Evolutionary conservation across 2,329 filamentous ascomycete genomes (phyloP).

Genomic region (Xylariales sp.): DNA sequence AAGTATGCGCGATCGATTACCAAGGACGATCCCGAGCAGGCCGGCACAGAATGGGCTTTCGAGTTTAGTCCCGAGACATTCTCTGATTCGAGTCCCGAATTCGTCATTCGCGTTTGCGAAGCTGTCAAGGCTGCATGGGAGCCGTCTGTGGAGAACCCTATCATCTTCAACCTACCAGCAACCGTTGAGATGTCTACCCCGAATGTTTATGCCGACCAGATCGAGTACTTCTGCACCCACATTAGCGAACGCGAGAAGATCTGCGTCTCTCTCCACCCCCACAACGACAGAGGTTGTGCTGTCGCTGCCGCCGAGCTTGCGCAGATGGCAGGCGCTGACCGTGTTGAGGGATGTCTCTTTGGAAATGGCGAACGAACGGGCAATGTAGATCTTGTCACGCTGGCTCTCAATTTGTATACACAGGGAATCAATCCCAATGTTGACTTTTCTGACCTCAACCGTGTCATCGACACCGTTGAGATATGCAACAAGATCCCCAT

Average conservation of each 20-base stretch:
- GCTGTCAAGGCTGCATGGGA: constrained; percentile 96
- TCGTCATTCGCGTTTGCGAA: constrained; percentile 84
- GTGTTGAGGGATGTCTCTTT: constrained; percentile 93
- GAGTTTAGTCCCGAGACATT: constrained; percentile 91
- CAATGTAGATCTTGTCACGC: constrained; percentile 93
- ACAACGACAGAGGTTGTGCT: constrained; percentile 91
- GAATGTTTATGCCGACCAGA: constrained; percentile 95
- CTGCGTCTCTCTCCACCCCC: constrained; percentile 84
- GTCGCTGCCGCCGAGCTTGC: constrained; percentile 90
- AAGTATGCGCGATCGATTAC: constrained; percentile 90
- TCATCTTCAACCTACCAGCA: constrained; percentile 97
- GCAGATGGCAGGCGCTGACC: constrained; percentile 95
- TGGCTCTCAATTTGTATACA: constrained; percentile 93
- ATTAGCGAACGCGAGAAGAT: constrained; percentile 88
- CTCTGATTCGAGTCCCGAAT: constrained; percentile 89
- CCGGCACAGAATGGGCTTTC: constrained; percentile 76
- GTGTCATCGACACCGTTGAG: constrained; percentile 89
- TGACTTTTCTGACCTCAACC: constrained; percentile 90
- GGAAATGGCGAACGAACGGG: constrained; percentile 94
- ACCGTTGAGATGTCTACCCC: constrained; percentile 96
- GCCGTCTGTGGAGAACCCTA: constrained; percentile 73
- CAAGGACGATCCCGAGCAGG: constrained; percentile 74
- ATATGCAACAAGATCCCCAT: constrained; percentile 94
- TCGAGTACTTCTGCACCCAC: constrained; percentile 92
- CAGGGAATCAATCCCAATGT: constrained; percentile 87